Base-by-base conservation (phyloP, 2,329 filamentous ascomycete genomes). In the Cryphonectria parasitica region DNA sequence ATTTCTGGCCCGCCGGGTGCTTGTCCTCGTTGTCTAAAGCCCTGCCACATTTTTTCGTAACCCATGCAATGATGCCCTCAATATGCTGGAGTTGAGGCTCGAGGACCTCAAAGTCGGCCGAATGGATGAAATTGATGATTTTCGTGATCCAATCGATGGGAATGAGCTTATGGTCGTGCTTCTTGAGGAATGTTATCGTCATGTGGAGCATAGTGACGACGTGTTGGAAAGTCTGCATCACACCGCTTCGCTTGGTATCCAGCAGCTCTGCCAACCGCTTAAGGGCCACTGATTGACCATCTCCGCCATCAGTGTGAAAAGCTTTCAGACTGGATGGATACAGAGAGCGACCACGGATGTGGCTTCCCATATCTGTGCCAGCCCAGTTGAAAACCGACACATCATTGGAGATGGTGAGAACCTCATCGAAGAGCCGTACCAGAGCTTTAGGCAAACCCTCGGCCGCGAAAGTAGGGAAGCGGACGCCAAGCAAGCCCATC, bases 251-350 rank as follows among this genome's bases (percentile, higher is more conserved):
- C 52, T 28, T n/a, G 22, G 22, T 28, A 2, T 25, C 52, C 22
- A 56, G 52, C 52, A 56, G 52, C 52, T n/a, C 25, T n/a, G n/a
- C 52, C 52, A 56, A 28, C 22, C 52, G 52, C 52, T 56, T 56
- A 7, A 56, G 22, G 10, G 52, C 52, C 52, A 56, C 22, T 28
- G 52, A 28, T 28, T 56, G 52, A 28, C 52, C 22, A 22, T 56
- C 52, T 22, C 25, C 25, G 52, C 52, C 25, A 22, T 22, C 22
- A n/a, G 13, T 25, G 52, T 56, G 52, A 28, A 56, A 56, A 28
- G 52, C 52, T 28, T n/a, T 28, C 6, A 56, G 52, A 22, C 52
- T 56, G 8, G 52, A n/a, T 11, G 52, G 52, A 28, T 56, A 56
- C 22, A 56, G 52, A 15, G 52, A 56, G 52, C 52, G 52, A 28